Conservation (phyloP, 2,329 filamentous ascomycete genomes). For the Seiridium cupressi region DNA sequence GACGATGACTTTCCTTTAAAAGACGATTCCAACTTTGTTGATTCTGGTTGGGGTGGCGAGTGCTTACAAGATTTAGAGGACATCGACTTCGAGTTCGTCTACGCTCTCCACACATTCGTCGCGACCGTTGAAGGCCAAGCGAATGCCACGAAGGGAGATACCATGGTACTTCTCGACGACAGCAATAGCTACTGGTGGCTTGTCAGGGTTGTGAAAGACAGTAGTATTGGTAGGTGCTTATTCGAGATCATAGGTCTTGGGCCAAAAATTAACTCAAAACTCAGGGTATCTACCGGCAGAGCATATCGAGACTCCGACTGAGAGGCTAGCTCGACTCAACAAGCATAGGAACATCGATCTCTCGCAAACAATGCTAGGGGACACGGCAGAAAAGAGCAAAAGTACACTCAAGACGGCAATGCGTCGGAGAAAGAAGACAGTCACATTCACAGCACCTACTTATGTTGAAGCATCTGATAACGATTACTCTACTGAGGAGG, state of each 20-base stretch:
- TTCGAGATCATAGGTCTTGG: not conserved
- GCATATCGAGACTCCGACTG: slow-evolving; percentile 96
- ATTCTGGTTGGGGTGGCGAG: slow-evolving; percentile 72
- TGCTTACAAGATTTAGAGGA: slow-evolving; percentile 96
- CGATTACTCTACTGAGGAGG: slow-evolving; percentile 81
- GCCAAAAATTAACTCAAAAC: not conserved
- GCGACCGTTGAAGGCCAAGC: slow-evolving; percentile 97
- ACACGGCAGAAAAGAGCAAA: slow-evolving; percentile 73
- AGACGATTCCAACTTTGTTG: slow-evolving; percentile 62
- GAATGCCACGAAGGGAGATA: slow-evolving; percentile 97
- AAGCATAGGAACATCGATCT: slow-evolving; percentile 96
- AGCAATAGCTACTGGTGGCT: slow-evolving; percentile 99
- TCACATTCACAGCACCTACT: slow-evolving; percentile 80
- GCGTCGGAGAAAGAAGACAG: slow-evolving; percentile 79
- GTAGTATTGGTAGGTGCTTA: slow-evolving; percentile 68
- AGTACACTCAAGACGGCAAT: slow-evolving; percentile 83
- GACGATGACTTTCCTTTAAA: slow-evolving; percentile 51
- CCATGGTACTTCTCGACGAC: slow-evolving; percentile 96
- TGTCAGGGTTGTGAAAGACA: slow-evolving; percentile 94
- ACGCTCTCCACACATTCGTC: slow-evolving; percentile 95
- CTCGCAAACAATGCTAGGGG: slow-evolving; percentile 61
- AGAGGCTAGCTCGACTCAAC: slow-evolving; percentile 88
- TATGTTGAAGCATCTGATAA: slow-evolving; percentile 86
- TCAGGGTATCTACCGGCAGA: slow-evolving; percentile 92
- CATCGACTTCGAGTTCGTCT: slow-evolving; percentile 99